Percentiles rank a stretch among this genome's conserved stretches.
phyloP scores from a whole-genome alignment of 352 stramenopile species.

The Thalassiosira hispida region DNA sequence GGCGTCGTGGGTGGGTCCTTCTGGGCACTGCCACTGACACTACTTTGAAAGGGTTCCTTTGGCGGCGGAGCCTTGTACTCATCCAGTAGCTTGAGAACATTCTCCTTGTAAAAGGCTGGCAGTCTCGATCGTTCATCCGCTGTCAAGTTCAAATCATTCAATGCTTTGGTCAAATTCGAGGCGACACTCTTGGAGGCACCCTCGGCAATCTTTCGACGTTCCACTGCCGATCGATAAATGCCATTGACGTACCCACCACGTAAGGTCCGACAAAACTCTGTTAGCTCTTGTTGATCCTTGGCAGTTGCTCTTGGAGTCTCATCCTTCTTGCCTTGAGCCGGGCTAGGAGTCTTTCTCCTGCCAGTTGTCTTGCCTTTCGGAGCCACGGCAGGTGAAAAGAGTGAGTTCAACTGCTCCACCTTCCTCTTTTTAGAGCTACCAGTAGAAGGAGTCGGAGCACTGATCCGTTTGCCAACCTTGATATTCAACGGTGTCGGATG shows the following conservation, averaged over 20 bases:
- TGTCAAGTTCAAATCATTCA: conserved; percentile 68
- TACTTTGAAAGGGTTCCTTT: not conserved
- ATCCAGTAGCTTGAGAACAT: conserved; percentile 22
- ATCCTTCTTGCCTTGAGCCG: not conserved
- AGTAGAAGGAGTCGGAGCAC: not conserved
- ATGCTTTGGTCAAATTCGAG: conserved; percentile 23
- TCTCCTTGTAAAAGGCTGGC: conserved; percentile 48
- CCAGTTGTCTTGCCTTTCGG: conserved; percentile 3
- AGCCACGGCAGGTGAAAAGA: conserved; percentile 45
- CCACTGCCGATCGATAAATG: conserved; percentile 70
- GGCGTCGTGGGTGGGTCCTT: conserved; percentile 14
- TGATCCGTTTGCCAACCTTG: conserved; percentile 8
- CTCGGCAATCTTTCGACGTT: conserved; percentile 71
- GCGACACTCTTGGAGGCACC: conserved; percentile 11
- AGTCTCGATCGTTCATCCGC: conserved; percentile 52
- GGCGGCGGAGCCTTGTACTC: conserved; percentile 30
- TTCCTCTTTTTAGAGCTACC: conserved; percentile 28
- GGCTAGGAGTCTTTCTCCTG: not conserved
- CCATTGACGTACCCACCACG: conserved; percentile 76
- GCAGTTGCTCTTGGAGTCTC: conserved; percentile 20
- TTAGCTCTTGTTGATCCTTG: conserved; percentile 53
- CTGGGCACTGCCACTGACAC: not conserved
- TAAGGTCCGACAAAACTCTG: conserved; percentile 65
- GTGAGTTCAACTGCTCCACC: conserved; percentile 34
- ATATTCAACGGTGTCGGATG: conserved; percentile 19